Conservation (phyloP, 2,329 filamentous ascomycete genomes). For the Penicillium italicum region DNA sequence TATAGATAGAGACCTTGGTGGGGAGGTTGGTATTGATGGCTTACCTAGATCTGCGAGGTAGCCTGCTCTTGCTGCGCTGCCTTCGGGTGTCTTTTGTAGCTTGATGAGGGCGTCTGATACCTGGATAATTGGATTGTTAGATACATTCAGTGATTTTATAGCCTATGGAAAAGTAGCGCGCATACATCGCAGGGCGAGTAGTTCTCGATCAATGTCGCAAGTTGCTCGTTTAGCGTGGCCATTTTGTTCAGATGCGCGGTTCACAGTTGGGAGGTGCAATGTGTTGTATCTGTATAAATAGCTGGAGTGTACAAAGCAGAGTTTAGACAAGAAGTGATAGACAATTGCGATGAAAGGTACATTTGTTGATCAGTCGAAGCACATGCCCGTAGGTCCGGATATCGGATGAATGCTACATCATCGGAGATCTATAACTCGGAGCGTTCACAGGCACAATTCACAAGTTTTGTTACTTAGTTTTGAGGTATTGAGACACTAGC, state of each 20-base stretch:
- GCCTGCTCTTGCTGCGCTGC: constrained; percentile 58
- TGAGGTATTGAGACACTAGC: neutral
- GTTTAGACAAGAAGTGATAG: neutral
- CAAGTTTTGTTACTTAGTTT: neutral
- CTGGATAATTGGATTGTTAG: constrained; percentile 33
- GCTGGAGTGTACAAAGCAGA: neutral
- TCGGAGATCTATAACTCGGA: neutral
- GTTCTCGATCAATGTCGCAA: constrained; percentile 29
- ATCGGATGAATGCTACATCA: constrained; percentile 13
- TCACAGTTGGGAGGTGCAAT: neutral
- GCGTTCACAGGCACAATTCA: neutral
- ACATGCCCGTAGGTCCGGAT: constrained; percentile 24
- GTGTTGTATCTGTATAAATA: neutral
- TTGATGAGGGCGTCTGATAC: constrained; percentile 71
- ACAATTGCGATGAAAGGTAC: neutral
- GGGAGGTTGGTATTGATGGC: neutral
- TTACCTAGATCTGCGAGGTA: constrained; percentile 61
- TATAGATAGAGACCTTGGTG: neutral
- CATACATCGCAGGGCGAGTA: constrained; percentile 46
- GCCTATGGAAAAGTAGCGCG: neutral
- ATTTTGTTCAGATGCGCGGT: constrained; percentile 24
- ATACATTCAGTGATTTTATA: neutral
- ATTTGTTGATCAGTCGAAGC: constrained; percentile 3
- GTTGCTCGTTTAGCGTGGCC: constrained; percentile 32
- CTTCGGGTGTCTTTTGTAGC: constrained; percentile 48